phyloP scores from a whole-genome alignment of 2,329 filamentous ascomycete species.

The Arthrobotrys sphaeroides region DNA sequence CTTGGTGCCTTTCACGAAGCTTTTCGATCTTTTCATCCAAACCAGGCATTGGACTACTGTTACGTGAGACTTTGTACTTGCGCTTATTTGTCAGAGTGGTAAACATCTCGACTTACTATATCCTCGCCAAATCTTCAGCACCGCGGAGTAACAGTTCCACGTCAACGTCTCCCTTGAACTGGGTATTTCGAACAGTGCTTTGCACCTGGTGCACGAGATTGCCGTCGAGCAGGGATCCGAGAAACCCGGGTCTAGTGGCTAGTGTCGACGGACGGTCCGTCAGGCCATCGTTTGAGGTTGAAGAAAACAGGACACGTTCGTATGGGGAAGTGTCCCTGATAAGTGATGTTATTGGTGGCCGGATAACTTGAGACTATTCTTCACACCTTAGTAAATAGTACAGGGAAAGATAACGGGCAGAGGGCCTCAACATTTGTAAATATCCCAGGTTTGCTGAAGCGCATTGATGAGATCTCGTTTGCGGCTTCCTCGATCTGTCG shows the following conservation, averaged over 20 bases:
- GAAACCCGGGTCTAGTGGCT: slow-evolving; percentile 25
- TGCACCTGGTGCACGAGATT: slow-evolving; percentile 46
- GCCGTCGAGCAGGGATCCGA: slow-evolving; percentile 35
- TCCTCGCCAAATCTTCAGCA: slow-evolving; percentile 36
- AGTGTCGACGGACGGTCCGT: neutral
- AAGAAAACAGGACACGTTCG: slow-evolving; percentile 48
- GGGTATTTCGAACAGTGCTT: slow-evolving; percentile 19
- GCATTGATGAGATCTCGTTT: slow-evolving; percentile 48
- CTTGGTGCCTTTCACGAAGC: slow-evolving; percentile 26
- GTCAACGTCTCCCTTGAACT: slow-evolving; percentile 46
- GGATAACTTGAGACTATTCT: slow-evolving; percentile 37
- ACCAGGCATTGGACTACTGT: slow-evolving; percentile 29
- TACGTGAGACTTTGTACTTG: neutral
- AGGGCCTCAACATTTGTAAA: slow-evolving; percentile 55
- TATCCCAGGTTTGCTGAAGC: slow-evolving; percentile 38
- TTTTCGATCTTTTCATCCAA: slow-evolving; percentile 30
- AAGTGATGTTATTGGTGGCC: slow-evolving; percentile 47
- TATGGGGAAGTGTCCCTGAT: slow-evolving; percentile 49
- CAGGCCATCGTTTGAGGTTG: slow-evolving; percentile 15
- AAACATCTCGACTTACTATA: slow-evolving; percentile 34
- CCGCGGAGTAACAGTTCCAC: slow-evolving; percentile 40
- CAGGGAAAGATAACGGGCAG: no score
- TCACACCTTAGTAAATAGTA: neutral
- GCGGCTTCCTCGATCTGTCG: slow-evolving; percentile 41
- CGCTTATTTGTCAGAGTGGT: neutral